Base-by-base conservation (phyloP, 2,329 filamentous ascomycete genomes). In the Fusarium siculi region DNA sequence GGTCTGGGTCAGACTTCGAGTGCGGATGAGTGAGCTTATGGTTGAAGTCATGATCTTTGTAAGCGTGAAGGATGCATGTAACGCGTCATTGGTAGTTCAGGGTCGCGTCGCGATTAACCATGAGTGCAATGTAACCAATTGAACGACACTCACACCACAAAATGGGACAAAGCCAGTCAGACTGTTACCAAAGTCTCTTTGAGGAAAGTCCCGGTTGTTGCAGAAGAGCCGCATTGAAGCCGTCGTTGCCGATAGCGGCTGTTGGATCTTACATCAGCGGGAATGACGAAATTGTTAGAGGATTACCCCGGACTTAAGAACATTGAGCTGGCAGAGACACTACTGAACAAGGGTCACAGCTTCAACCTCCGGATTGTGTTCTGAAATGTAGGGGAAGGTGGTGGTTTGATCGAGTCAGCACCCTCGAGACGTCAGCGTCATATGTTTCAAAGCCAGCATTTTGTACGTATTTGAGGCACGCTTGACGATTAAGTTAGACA, bases 201-300 rank as follows among this genome's bases (percentile, higher is more conserved):
- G 9, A 18, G 32, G n/a, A 39, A 28, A 2, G n/a, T 10, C 18
- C 32, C 32, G 19, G 14, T 6, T 8, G 19, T 11, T 28, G 32
- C 4, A 2, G 2, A 28, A 12, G 34, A 53, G 50, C 34, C 50
- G 50, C 19, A 30, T 28, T 4, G 30, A 18, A 57, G 32, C 39
- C 32, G 11, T 15, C 21, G 7, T 23, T 49, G 19, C 23, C 37
- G 36, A 32, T 25, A 53, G n/a, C 36, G 57, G 46, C 46, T 36
- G 57, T 25, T 34, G 5, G 15, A n/a, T 60, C 57, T 60, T 14
- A 55, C 57, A 30, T 60, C 19, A 60, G 57, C 34, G 50, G 50
- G 34, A 40, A 54, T 40, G 19, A 54, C 23, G 10, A 53, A 21
- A 4, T n/a, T 8, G 10, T n/a, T 16, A 3, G 16, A 5, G 5